Evolutionary conservation across 148 eudicot genomes (phyloP), one percentile per base, ranked within the genome.

Genomic region (Camellia lanceoleosa): DNA sequence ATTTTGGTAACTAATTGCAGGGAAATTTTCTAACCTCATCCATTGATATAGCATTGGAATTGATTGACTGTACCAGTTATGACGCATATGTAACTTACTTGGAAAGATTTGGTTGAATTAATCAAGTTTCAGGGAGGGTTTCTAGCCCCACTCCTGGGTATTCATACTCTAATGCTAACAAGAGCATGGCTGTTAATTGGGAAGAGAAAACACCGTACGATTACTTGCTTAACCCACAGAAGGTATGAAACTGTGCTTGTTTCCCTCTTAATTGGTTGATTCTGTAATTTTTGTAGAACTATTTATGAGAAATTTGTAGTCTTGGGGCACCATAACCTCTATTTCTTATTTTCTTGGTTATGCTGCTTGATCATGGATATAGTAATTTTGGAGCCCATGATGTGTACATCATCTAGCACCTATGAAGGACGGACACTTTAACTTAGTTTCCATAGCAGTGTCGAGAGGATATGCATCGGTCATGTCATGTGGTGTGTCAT

Each of bases 151-250:
- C 98, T 78, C 75, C 90, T 64, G 97, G 97, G 19, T 94, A 89
- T 84, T 94, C 98, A 20, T 94, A 94, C 82, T 94, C 98, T 46
- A 83, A 92, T 85, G 97, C 94, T 44, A 94, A 92, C 94, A 94
- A 94, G 83, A 89, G 81, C 85, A 90, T 82, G 90, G 98, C 97
- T 76, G 94, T 94, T 44, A 74, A 7, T 2, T 94, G 98, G 93
- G 92, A 78, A 68, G 94, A 94, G 84, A 89, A 90, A 18, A 89
- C 97, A 0, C 73, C 91, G 59, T n/a, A n/a, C n/a, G n/a, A 93
- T 12, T 93, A 93, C 85, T 77, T 93, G 89, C 84, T 93, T 14
- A 93, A 93, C 81, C 97, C 97, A 23, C 9, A 93, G 92, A 90
- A 94, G 97, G 98, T 94, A 86, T 12, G 42, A 11, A 15, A 11